Base-by-base conservation (phyloP, 495 filamentous ascomycete species). In the Neurospora sp. region DNA sequence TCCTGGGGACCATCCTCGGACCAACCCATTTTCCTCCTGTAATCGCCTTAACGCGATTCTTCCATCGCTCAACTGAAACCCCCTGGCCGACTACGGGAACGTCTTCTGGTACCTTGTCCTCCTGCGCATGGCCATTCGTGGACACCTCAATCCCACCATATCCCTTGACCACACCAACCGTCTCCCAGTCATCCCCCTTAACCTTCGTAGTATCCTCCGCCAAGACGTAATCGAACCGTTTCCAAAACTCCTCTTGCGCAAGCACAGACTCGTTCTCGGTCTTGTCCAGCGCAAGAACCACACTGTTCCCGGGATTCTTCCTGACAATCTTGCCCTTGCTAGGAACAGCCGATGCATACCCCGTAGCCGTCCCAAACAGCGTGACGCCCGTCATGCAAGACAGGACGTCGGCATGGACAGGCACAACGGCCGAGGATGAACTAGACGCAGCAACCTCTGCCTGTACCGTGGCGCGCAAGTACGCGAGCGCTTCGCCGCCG, bases 351-450 rank as follows among this genome's bases (percentile, higher is more conserved):
- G 70, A 70, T 10, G 74, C 65, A 10, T 75, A 65, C 38, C 70
- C 74, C 1, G 74, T 74, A 14, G 75, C 73, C 4, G 79, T 71
- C 18, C 92, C 85, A 78, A 99, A 99, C 9, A 94, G 88, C 0
- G 95, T 97, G 14, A 97, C 89, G 69, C 96, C 96, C 38, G 96
- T 98, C 87, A 97, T 97, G 80, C 94, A 98, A 27, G 91, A 89
- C 5, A 96, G 82, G 40, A 96, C 96, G 71, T 95, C 94, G 69
- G 96, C 88, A 77, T 98, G 92, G 42, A 96, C 86, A 41, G 77
- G 75, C 27, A 82, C 75, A 16, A 84, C 78, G 20, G 77, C 73
- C 44, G 75, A 71, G 22, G 77, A 71, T 39, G 73, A 70, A 65
- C 53, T 53, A 65, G 41, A 40, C 16, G 86, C 82, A 8, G 77